Percentiles rank a stretch among this genome's conserved stretches.
phyloP scores from a whole-genome alignment of 305 asterid species.

The Petunia hybrid region DNA sequence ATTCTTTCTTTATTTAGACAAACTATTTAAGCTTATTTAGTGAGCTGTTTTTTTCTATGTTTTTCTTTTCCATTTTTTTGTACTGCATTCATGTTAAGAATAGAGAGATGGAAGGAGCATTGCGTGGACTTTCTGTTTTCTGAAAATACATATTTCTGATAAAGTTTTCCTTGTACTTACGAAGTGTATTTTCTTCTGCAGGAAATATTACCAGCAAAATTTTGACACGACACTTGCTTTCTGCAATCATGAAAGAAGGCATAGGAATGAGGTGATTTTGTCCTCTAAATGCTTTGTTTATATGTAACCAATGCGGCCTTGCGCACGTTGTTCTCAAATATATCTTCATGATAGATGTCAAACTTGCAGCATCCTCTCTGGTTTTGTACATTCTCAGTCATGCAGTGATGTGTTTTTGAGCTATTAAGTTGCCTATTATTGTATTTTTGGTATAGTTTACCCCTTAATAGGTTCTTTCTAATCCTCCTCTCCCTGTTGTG shows the following conservation, averaged over 20 bases:
- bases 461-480: not conserved
- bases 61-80: not conserved
- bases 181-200: conserved; percentile 47
- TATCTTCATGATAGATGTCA: not conserved
- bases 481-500: not conserved
- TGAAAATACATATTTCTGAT: not conserved
- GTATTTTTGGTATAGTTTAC: not conserved
- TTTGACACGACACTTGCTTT: conserved; percentile 93
- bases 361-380: conserved; percentile 16
- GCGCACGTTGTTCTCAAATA: not conserved
- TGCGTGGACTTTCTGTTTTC: not conserved
- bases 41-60: not conserved
- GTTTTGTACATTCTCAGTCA: not conserved
- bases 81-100: conserved; percentile 23
- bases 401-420: conserved; percentile 17
- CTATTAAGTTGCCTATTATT: not conserved
- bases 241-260: conserved; percentile 89
- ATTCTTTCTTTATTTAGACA: not conserved
- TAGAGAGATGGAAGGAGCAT: not conserved
- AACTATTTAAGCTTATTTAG: not conserved
- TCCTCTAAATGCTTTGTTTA: conserved; percentile 7
- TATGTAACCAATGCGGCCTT: not conserved
- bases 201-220: conserved; percentile 87
- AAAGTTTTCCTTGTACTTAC: conserved; percentile 39
- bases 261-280: conserved; percentile 77